A percentile compares a stretch with the other conserved stretches of the same genome.
phyloP scores from a whole-genome alignment of 176 grass and related monocot species.

The Calamus simplicifolius region DNA sequence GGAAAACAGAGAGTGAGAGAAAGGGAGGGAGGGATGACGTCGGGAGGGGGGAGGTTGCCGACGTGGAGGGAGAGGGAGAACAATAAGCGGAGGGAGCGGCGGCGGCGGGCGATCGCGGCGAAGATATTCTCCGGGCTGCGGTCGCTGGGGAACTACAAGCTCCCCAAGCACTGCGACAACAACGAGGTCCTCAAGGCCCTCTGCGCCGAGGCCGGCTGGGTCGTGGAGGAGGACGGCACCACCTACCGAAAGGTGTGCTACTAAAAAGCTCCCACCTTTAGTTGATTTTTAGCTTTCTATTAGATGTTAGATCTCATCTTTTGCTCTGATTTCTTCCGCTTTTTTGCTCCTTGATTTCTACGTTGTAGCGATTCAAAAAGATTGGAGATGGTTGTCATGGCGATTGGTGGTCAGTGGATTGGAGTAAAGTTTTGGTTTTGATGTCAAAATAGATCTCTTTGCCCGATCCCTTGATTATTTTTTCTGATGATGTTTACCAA shows the following conservation, averaged over 20 bases:
- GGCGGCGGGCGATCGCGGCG: slow-evolving; percentile 18
- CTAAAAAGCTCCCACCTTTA: not conserved
- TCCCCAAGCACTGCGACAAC: slow-evolving; percentile 25
- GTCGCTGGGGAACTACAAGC: slow-evolving; percentile 11
- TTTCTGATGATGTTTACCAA: too few relatives aligned
- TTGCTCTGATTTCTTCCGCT: not conserved
- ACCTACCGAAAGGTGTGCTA: slow-evolving; percentile 16
- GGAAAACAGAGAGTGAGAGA: not conserved
- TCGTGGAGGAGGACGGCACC: slow-evolving; percentile 20
- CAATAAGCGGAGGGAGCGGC: slow-evolving; percentile 24
- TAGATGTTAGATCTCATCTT: too few relatives aligned
- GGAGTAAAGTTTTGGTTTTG: too few relatives aligned
- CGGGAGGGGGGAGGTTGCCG: slow-evolving; percentile 11
- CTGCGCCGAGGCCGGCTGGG: slow-evolving; percentile 16
- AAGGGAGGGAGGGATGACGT: not conserved
- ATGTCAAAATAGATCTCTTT: too few relatives aligned
- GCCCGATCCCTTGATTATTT: too few relatives aligned
- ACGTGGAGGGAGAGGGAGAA: slow-evolving; percentile 25
- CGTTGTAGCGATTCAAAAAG: too few relatives aligned
- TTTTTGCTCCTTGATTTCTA: not conserved
- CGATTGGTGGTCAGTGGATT: too few relatives aligned
- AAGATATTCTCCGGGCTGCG: slow-evolving; percentile 18
- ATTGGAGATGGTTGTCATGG: too few relatives aligned
- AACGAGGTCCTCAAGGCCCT: slow-evolving; percentile 23
- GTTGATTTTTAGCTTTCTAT: too few relatives aligned